Conservation (phyloP, 306 rosid genomes). For the Adenanthera pavonina region DNA sequence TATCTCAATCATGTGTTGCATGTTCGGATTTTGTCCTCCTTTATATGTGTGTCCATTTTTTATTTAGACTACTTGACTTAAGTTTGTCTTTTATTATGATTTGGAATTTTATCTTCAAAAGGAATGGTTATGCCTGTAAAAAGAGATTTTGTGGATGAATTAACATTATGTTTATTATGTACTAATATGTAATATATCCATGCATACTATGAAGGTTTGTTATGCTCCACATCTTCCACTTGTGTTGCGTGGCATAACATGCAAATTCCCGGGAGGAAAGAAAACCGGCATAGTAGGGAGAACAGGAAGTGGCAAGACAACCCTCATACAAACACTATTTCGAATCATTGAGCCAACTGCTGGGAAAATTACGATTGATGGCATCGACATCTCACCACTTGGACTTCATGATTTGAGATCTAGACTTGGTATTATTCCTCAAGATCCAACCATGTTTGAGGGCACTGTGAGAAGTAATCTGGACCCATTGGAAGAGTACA, state of each 20-base stretch:
- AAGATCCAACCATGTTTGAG: conserved; percentile 96
- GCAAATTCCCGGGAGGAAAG: conserved; percentile 74
- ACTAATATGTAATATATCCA: conserved; percentile 2
- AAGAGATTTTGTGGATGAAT: neutral
- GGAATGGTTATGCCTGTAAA: neutral
- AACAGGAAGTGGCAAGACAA: conserved; percentile 90
- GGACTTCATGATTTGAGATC: conserved; percentile 87
- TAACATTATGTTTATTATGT: neutral
- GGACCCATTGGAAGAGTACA: conserved; percentile 85
- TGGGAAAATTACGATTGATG: conserved; percentile 69
- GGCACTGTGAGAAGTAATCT: conserved; percentile 86
- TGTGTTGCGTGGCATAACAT: conserved; percentile 78
- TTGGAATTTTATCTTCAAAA: conserved; percentile 21
- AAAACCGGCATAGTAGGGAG: conserved; percentile 92
- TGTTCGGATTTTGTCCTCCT: conserved; percentile 1
- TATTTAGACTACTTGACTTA: neutral
- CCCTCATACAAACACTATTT: conserved; percentile 83
- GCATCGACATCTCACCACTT: conserved; percentile 60
- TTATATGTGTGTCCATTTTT: neutral
- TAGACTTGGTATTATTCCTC: conserved; percentile 89
- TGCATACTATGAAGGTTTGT: conserved; percentile 61
- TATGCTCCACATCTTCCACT: conserved; percentile 91
- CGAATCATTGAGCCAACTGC: conserved; percentile 70
- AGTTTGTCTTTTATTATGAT: conserved; percentile 7
- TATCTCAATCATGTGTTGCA: neutral